Conservation (phyloP, 1,284 basidiomycete species). For the Microbotryum violaceum region DNA sequence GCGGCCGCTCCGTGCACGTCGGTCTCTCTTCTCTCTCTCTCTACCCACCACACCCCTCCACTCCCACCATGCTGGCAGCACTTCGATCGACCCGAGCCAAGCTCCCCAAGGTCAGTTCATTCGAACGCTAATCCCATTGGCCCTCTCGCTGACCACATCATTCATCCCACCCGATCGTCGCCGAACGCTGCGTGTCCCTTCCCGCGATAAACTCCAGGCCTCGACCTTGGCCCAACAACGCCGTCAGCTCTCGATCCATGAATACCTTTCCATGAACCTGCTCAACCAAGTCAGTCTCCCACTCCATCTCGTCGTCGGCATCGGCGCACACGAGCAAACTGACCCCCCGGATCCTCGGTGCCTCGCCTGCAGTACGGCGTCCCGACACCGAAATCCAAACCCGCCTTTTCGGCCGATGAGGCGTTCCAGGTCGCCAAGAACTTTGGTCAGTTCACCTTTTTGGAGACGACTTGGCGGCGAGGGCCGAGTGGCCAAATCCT, state of each 20-base stretch:
- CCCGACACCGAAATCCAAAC: conserved; percentile 84
- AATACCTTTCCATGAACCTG: conserved; percentile 92
- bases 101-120: conserved; percentile 20
- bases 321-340: background rate
- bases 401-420: conserved; percentile 82
- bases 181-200: too few relatives aligned
- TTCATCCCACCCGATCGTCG: conserved; percentile 1
- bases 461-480: background rate
- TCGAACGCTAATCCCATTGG: too few relatives aligned
- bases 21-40: background rate
- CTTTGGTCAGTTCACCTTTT: conserved; percentile 53
- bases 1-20: background rate
- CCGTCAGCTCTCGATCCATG: conserved; percentile 94
- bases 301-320: background rate
- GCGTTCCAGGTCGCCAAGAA: conserved; percentile 80
- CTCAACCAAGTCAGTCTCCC: conserved; percentile 68
- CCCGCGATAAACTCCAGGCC: background rate
- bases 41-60: background rate
- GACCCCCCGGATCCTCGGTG: background rate
- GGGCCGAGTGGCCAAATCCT: background rate
- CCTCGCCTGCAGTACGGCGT: conserved; percentile 69
- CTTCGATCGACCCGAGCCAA: conserved; percentile 20
- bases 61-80: conserved; percentile 18
- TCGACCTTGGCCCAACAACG: conserved; percentile 50
- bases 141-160: too few relatives aligned